phyloP scores from a whole-genome alignment of 2,329 filamentous ascomycete genomes.

The Talaromyces sp. region DNA sequence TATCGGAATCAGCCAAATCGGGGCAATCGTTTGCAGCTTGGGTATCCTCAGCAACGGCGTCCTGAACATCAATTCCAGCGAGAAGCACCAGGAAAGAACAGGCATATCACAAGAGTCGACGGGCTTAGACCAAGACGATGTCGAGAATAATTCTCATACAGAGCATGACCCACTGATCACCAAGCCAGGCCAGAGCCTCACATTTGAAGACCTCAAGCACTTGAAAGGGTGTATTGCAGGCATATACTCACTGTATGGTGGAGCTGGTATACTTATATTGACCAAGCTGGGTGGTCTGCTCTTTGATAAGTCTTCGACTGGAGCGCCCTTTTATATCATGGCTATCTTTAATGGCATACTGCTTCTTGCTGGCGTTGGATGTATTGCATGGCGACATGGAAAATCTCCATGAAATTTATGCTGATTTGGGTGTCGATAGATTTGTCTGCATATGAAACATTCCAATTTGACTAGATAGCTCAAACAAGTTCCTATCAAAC shows the following conservation, averaged over 20 bases:
- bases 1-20: constrained; percentile 91
- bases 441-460: background rate
- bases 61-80: constrained; percentile 44
- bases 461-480: background rate
- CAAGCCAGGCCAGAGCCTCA: constrained; percentile 24
- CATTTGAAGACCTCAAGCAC: constrained; percentile 44
- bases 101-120: background rate
- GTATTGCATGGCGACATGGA: constrained; percentile 24
- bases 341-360: constrained; percentile 78
- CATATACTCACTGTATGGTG: constrained; percentile 87
- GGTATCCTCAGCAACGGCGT: constrained; percentile 81
- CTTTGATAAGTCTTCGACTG: constrained; percentile 72
- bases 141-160: constrained; percentile 7
- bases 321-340: constrained; percentile 93
- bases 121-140: constrained; percentile 7
- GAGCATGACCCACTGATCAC: constrained; percentile 35
- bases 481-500: no score
- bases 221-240: constrained; percentile 94
- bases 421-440: background rate
- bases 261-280: constrained; percentile 81
- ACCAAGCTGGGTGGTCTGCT: constrained; percentile 87
- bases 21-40: constrained; percentile 93
- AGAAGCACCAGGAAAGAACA: background rate
- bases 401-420: background rate
- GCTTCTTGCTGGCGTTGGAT: constrained; percentile 44